phyloP scores from a whole-genome alignment of 352 stramenopile genomes.

The Phytophthora kernoviae region DNA sequence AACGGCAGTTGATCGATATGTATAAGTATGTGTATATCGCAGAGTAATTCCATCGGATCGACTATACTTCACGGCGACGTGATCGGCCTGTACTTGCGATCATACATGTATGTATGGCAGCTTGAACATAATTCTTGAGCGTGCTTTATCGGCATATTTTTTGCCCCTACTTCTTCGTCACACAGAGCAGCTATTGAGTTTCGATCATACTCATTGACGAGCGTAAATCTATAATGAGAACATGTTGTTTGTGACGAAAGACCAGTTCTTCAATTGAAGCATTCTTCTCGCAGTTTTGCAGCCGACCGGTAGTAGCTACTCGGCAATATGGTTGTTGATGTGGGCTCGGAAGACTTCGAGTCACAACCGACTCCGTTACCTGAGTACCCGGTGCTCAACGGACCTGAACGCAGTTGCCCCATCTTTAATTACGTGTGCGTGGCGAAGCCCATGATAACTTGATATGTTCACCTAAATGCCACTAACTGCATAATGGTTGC shows the following conservation, averaged over 20 bases:
- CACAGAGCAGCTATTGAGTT: too few relatives aligned
- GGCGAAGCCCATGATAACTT: neutral
- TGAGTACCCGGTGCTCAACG: conserved; percentile 38
- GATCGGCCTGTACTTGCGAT: too few relatives aligned
- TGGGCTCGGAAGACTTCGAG: neutral
- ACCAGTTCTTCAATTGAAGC: neutral
- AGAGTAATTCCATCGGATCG: too few relatives aligned
- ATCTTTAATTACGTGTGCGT: conserved; percentile 79
- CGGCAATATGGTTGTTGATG: conserved; percentile 25
- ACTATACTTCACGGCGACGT: too few relatives aligned
- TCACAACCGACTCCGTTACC: conserved; percentile 10
- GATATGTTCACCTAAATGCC: neutral
- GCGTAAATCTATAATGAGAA: conserved; percentile 21
- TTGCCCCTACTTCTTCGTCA: too few relatives aligned
- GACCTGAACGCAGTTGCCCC: conserved; percentile 34
- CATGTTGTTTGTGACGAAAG: neutral
- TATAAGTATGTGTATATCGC: too few relatives aligned
- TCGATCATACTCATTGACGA: neutral
- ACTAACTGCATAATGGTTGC: too few relatives aligned
- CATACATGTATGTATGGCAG: too few relatives aligned
- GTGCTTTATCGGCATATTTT: too few relatives aligned
- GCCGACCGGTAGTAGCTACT: too few relatives aligned
- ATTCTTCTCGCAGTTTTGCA: too few relatives aligned
- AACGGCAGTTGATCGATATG: conserved; percentile 42
- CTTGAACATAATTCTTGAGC: too few relatives aligned